Conservation (phyloP, 2,329 filamentous ascomycete genomes). For the Hansfordia pulvinata region DNA sequence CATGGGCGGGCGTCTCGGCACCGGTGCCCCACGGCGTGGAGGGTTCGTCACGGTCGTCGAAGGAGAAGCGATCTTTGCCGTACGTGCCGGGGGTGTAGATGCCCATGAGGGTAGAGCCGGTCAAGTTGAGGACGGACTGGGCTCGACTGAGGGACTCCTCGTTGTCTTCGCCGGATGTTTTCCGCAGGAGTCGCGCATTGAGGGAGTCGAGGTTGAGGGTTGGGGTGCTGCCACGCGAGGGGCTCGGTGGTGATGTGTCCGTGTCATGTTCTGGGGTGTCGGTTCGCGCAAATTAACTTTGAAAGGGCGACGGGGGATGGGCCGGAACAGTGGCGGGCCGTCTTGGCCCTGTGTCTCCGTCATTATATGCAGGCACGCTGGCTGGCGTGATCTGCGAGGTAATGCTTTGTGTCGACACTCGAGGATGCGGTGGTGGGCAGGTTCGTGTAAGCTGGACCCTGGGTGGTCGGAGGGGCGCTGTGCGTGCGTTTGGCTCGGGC, state of each 20-base stretch:
- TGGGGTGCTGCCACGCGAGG: conserved; percentile 38
- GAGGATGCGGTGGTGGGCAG: conserved; percentile 2
- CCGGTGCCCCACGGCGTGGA: conserved; percentile 70
- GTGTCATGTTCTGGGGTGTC: too few species aligned
- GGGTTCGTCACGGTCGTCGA: conserved; percentile 32
- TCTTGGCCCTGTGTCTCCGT: conserved; percentile 12
- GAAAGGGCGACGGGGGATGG: conserved; percentile 61
- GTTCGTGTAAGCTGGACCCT: too few species aligned
- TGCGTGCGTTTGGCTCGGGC: too few species aligned
- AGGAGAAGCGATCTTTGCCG: conserved; percentile 27
- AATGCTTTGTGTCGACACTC: too few species aligned
- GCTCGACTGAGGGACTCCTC: conserved; percentile 54
- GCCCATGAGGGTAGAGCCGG: conserved; percentile 76
- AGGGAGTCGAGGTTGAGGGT: conserved; percentile 20
- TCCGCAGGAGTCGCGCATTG: conserved; percentile 17
- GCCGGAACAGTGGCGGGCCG: conserved; percentile 47
- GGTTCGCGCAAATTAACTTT: conserved; percentile 36
- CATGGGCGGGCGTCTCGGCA: conserved; percentile 49
- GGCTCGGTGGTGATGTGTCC: too few species aligned
- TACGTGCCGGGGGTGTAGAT: conserved; percentile 67
- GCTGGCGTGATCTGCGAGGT: too few species aligned
- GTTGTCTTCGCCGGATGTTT: conserved; percentile 9
- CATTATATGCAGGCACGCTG: conserved; percentile 8
- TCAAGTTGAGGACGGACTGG: conserved; percentile 74
- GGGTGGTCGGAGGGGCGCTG: too few species aligned